Conservation (phyloP, 2,329 filamentous ascomycete genomes). For the Samsoniella hepiali region DNA sequence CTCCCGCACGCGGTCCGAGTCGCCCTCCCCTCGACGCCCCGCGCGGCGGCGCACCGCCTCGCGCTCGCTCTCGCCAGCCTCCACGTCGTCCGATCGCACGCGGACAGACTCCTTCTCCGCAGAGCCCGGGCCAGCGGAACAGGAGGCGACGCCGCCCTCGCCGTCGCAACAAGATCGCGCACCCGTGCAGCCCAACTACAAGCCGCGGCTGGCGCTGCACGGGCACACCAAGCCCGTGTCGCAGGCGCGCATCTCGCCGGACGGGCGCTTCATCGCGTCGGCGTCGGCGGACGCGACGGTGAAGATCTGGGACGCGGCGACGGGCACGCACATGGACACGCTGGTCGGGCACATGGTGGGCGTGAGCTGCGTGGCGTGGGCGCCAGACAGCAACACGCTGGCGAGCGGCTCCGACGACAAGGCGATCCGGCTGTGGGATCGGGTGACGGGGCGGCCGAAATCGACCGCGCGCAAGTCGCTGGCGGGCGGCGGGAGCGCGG, state of each 20-base stretch:
- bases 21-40: conserved; percentile 26
- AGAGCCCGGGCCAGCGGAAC: conserved; percentile 6
- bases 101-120: conserved; percentile 30
- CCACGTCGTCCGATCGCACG: conserved; percentile 32
- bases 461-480: conserved; percentile 41
- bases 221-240: conserved; percentile 80
- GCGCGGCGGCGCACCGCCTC: conserved; percentile 32
- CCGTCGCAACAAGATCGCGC: conserved; percentile 31
- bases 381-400: conserved; percentile 79
- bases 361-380: conserved; percentile 91
- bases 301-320: conserved; percentile 82
- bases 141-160: conserved; percentile 35
- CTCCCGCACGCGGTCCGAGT: conserved; percentile 39
- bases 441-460: conserved; percentile 56
- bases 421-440: conserved; percentile 88
- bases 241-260: conserved; percentile 85
- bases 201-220: conserved; percentile 64
- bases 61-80: conserved; percentile 32
- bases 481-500: conserved; percentile 42
- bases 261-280: conserved; percentile 85
- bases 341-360: conserved; percentile 92
- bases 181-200: conserved; percentile 63
- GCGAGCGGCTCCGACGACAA: conserved; percentile 96
- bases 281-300: conserved; percentile 86
- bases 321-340: conserved; percentile 78